Conservation (phyloP, 2,329 filamentous ascomycete genomes). For the Chalaropsis thielavioides region DNA sequence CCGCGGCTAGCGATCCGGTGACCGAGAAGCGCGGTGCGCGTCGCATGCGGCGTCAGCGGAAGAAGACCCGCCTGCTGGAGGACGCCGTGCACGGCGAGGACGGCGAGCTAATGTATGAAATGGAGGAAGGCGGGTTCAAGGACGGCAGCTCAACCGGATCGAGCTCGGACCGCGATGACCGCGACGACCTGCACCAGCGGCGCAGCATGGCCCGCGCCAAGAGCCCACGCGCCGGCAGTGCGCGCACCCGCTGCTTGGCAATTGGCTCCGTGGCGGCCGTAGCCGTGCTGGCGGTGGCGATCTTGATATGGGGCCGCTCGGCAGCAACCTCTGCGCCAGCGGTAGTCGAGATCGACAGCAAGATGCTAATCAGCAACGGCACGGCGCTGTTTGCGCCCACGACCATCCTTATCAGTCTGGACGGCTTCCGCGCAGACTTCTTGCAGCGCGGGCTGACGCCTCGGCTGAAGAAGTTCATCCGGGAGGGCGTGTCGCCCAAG, state of each 20-base stretch:
- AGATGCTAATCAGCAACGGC: conserved; percentile 54
- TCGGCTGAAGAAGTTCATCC: conserved; percentile 60
- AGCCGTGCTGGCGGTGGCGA: conserved; percentile 14
- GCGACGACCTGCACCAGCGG: conserved; percentile 43
- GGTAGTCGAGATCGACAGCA: conserved; percentile 34
- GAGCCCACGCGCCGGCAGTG: neutral
- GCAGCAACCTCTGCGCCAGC: neutral
- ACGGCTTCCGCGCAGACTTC: conserved; percentile 93
- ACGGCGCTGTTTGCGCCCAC: conserved; percentile 81
- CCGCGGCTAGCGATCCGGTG: conserved; percentile 17
- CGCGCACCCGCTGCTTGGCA: conserved; percentile 23
- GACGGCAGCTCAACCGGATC: conserved; percentile 50
- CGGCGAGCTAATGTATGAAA: conserved; percentile 71
- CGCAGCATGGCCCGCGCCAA: conserved; percentile 33
- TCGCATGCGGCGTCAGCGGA: conserved; percentile 37
- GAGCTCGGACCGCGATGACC: conserved; percentile 46
- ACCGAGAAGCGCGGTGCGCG: conserved; percentile 36
- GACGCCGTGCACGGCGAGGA: conserved; percentile 50
- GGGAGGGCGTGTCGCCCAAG: conserved; percentile 70
- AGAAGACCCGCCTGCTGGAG: conserved; percentile 38
- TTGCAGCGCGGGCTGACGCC: conserved; percentile 72
- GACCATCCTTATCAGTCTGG: conserved; percentile 82
- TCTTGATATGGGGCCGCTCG: conserved; percentile 20
- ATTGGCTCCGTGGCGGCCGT: conserved; percentile 35
- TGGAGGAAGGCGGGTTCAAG: conserved; percentile 66